Percentiles rank a stretch among this genome's conserved stretches.
Evolutionary conservation across 495 filamentous ascomycete species (phyloP).

Genomic region (Parachaetomium inaequale): DNA sequence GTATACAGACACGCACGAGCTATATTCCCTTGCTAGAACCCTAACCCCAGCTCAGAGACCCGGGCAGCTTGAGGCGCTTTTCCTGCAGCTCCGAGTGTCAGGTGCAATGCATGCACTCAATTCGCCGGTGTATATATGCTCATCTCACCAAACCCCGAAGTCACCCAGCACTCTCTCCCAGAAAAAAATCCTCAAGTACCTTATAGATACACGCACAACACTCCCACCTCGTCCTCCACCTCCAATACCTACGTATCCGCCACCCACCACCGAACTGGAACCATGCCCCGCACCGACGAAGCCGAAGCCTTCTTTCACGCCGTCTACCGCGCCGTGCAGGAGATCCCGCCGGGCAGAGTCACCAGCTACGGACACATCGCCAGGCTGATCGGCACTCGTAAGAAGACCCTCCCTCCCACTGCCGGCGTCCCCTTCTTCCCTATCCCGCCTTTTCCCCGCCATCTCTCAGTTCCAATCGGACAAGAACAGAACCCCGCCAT

Average conservation of each 20-base stretch:
- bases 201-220: background rate
- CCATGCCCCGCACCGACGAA: constrained; percentile 76
- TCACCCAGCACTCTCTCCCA: background rate
- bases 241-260: too few relatives aligned
- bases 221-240: background rate
- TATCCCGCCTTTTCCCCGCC: too few relatives aligned
- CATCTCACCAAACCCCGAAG: too few relatives aligned
- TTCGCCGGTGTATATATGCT: too few relatives aligned
- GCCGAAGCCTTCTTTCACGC: constrained; percentile 77
- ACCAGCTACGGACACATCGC: constrained; percentile 92
- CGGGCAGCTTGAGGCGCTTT: background rate
- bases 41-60: background rate
- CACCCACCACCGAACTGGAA: too few relatives aligned
- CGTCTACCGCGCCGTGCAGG: constrained; percentile 78
- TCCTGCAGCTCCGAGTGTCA: too few relatives aligned
- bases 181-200: background rate
- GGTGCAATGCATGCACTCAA: too few relatives aligned
- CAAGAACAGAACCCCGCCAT: too few relatives aligned
- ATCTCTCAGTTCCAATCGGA: too few relatives aligned
- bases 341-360: constrained; percentile 78
- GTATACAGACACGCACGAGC: too few relatives aligned
- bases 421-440: background rate
- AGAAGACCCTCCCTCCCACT: constrained; percentile 28
- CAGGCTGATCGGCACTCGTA: constrained; percentile 72
- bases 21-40: background rate